phyloP scores from a whole-genome alignment of 1,284 basidiomycete genomes.

The Irpex sp. region DNA sequence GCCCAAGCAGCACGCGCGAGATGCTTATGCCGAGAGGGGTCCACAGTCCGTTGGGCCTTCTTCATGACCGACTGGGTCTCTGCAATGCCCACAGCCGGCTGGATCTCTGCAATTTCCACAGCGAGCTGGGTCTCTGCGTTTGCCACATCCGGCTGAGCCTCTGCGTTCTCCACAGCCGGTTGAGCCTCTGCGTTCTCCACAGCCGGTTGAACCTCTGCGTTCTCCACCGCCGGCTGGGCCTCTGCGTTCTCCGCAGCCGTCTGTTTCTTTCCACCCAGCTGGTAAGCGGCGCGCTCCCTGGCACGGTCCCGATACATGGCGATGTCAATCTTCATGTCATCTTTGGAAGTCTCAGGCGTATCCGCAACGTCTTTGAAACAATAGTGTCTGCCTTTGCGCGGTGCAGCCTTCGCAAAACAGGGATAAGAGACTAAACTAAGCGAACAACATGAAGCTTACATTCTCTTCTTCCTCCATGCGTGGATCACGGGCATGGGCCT shows the following conservation, averaged over 20 bases:
- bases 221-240: no score
- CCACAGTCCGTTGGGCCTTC: neutral
- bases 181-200: no score
- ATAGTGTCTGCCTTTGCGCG: neutral
- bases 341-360: neutral
- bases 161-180: no score
- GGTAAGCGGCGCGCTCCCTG: no score
- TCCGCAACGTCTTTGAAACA: neutral
- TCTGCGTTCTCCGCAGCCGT: no score
- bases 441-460: neutral
- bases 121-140: no score
- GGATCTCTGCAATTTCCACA: no score
- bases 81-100: no score
- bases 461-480: neutral
- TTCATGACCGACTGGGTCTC: neutral
- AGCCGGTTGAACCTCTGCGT: no score
- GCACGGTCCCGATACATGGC: neutral
- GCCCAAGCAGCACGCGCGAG: slow-evolving; percentile 1
- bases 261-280: no score
- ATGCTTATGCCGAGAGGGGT: neutral
- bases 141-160: no score
- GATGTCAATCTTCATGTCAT: neutral
- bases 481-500: neutral
- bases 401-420: neutral
- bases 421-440: neutral